Evolutionary conservation across 1,284 basidiomycete species (phyloP), one percentile per base, ranked within the genome.

Genomic region (Sporisorium reilianum): DNA sequence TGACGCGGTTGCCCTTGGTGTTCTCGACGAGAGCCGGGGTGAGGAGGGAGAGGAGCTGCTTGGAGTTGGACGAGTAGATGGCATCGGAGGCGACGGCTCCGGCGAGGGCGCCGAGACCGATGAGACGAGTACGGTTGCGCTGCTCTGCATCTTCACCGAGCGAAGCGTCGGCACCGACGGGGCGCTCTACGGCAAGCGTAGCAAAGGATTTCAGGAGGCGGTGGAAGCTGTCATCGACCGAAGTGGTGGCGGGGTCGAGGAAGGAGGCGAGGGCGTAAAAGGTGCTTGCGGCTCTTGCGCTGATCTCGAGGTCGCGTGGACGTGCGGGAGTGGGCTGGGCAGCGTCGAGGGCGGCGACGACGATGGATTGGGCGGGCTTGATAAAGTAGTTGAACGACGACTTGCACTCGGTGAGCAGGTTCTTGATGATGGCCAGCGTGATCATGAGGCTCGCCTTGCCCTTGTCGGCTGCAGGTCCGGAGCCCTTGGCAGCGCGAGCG

Each of bases 211-310:
- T 86, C 41, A 97, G 87, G 28, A 91, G 88, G 4, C 87, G 87
- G 0, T 92, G 92, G 56, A 75, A 70, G 38, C 45, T 63, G 74
- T 89, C 89, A 81, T 95, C 93, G 28, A 91, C 89, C 48, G 92
- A 0, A 7, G 72, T 64, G 49, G 72, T 71, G 26, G 77, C 59
- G 26, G 94, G 93, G 77, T 95, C 91, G 9, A 94, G 93, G 79
- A 91, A 96, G 7, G 93, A 95, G n/a, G 93, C 91, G 89, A 94
- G 94, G 0, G 94, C 91, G 14, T 91, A 92, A 80, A 98, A 95
- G 66, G 94, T 89, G 80, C 89, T 91, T 10, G 94, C 93, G 8
- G 92, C 90, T 77, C 93, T 90, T 2, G 92, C 92, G 54, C 90
- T 88, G 26, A 97, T 89, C 84, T 97, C 96, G 30, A 95, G 86